phyloP scores from a whole-genome alignment of 2,329 filamentous ascomycete species.

The Penicillium sp. region DNA sequence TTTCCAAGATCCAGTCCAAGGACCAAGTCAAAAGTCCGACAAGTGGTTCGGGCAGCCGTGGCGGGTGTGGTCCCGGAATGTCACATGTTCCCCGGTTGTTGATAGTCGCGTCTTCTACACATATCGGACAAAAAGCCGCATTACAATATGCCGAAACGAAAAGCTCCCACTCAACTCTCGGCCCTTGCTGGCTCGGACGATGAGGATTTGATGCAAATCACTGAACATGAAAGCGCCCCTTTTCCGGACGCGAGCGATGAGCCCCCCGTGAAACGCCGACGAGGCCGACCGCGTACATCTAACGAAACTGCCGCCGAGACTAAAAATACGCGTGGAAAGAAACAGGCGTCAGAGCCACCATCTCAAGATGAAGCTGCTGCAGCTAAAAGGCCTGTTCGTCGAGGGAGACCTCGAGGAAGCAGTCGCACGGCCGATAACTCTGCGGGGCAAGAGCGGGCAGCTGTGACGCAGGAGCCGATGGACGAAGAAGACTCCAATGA shows the following conservation, averaged over 20 bases:
- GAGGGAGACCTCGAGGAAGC: constrained; percentile 34
- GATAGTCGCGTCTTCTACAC: constrained; percentile 6
- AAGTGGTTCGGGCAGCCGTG: constrained; percentile 20
- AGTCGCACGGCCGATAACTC: constrained; percentile 26
- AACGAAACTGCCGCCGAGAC: constrained; percentile 48
- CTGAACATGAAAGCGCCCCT: constrained; percentile 22
- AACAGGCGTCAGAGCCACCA: constrained; percentile 20
- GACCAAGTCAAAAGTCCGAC: constrained; percentile 1
- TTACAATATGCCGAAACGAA: constrained; percentile 40
- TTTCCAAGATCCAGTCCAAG: background rate
- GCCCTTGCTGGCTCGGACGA: constrained; percentile 49
- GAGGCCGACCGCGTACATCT: constrained; percentile 38
- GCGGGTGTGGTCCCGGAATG: constrained; percentile 19
- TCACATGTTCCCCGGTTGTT: constrained; percentile 22
- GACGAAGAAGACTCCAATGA: constrained; percentile 29
- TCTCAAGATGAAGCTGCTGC: constrained; percentile 19
- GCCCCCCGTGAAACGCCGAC: constrained; percentile 37
- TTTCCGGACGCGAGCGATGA: constrained; percentile 31
- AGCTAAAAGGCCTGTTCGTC: constrained; percentile 20
- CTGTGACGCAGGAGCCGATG: constrained; percentile 43
- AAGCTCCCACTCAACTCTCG: constrained; percentile 44
- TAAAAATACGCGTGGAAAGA: constrained; percentile 32
- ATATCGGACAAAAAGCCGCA: constrained; percentile 1
- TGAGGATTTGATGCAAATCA: constrained; percentile 39
- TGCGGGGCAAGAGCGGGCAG: constrained; percentile 31